Percentiles rank a stretch among this genome's conserved stretches.
Evolutionary conservation across 257 asterid genomes (phyloP).

Genomic region (Gynochthodes officinalis): DNA sequence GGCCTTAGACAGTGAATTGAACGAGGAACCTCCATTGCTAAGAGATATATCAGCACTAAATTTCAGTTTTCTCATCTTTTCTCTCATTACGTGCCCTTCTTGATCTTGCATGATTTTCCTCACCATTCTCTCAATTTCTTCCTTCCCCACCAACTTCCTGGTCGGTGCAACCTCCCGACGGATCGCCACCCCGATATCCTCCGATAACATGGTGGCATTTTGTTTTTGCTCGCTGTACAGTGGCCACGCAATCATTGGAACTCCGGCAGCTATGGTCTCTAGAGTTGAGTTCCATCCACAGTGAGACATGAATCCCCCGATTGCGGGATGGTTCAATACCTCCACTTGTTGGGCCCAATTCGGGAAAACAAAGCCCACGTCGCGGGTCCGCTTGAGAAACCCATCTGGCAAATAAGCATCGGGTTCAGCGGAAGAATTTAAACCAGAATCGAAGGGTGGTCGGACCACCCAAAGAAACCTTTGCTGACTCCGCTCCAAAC

Average conservation of each 20-base stretch:
- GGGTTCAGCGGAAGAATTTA: not conserved
- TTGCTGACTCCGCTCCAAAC: constrained; percentile 22
- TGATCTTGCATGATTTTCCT: constrained; percentile 17
- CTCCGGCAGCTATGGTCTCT: constrained; percentile 20
- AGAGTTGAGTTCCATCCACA: constrained; percentile 29
- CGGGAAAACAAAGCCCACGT: constrained; percentile 2
- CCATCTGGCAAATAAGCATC: constrained; percentile 22
- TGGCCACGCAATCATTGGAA: constrained; percentile 32
- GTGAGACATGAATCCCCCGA: constrained; percentile 25
- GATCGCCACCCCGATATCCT: constrained; percentile 24
- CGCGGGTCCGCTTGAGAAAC: constrained; percentile 13
- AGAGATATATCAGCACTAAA: constrained; percentile 3
- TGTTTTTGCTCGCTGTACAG: constrained; percentile 19
- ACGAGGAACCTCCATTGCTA: constrained; percentile 18
- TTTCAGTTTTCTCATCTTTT: constrained; percentile 17
- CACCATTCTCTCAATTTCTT: constrained; percentile 24
- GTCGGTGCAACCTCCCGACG: constrained; percentile 16
- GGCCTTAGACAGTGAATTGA: not conserved
- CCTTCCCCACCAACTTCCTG: constrained; percentile 18
- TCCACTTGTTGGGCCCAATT: constrained; percentile 16
- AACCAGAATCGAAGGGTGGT: constrained; percentile 11
- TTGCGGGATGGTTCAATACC: constrained; percentile 21
- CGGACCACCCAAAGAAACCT: constrained; percentile 26
- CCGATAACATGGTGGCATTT: constrained; percentile 20
- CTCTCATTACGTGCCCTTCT: constrained; percentile 13